Conservation (phyloP, 208 protist genomes). For the Lotmaria passim region DNA sequence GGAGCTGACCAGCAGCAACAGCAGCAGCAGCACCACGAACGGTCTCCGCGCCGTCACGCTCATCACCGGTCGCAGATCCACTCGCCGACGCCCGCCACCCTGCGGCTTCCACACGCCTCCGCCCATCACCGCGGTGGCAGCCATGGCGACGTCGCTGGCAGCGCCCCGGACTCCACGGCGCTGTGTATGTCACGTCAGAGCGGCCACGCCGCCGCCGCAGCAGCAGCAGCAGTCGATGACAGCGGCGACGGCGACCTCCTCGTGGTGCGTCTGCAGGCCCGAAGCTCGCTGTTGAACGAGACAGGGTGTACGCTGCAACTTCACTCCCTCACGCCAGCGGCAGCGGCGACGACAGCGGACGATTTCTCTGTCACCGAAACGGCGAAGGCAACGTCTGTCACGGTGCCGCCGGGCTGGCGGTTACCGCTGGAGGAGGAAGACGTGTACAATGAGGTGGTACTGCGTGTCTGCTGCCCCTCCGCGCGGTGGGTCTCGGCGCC, state of each 20-base stretch:
- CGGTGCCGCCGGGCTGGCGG: conserved; percentile 33
- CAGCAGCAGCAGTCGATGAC: background rate
- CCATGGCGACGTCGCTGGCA: background rate
- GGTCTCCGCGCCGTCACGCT: background rate
- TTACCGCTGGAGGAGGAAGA: conserved; percentile 32
- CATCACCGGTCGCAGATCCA: background rate
- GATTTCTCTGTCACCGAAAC: background rate
- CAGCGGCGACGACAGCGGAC: background rate
- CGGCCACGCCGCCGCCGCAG: conserved; percentile 1
- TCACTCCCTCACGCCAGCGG: background rate
- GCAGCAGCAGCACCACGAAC: background rate
- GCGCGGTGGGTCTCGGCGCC: conserved; percentile 23
- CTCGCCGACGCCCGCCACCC: background rate
- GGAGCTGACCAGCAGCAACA: background rate
- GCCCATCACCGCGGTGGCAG: background rate
- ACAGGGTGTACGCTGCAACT: conserved; percentile 51
- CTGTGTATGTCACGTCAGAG: background rate
- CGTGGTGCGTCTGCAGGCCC: conserved; percentile 61
- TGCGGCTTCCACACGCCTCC: background rate
- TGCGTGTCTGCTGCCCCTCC: conserved; percentile 31
- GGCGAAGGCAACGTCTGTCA: background rate
- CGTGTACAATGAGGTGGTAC: conserved; percentile 24
- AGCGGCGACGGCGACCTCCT: conserved; percentile 39
- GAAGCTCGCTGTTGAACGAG: conserved; percentile 51
- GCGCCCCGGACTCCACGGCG: background rate